Evolutionary conservation across 106 monocot genomes (phyloP), one percentile per base, ranked within the genome.

Genomic region (Allium fistulosum): DNA sequence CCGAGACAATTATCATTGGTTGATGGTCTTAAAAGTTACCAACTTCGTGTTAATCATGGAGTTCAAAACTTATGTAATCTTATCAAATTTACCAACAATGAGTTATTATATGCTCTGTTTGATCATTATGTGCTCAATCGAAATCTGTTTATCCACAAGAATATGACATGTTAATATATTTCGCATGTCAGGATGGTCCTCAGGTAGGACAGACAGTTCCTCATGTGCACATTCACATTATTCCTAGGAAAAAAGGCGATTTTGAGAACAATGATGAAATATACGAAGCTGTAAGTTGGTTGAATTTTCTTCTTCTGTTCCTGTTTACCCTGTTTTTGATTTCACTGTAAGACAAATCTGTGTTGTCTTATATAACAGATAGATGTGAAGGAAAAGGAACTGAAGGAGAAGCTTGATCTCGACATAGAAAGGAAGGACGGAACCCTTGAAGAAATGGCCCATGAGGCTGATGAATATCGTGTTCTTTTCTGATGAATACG

Each of bases 241-340:
- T 97, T n/a, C 97, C 92, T 2, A 80, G 96, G 71, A 97, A 85
- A 69, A 71, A 10, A 58, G 87, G 82, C 8, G 97, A 97, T 71
- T 97, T 92, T 79, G 84, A 92, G 77, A 87, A 86, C n/a, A 92
- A 92, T 76, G 92, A 97, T 90, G 86, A 97, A 71, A 89, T 92
- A 48, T 92, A 92, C 74, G 88, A 89, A 71, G 84, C 78, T 49
- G 92, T 97, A 74, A 72, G 89, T 69, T 70, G 11, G 11, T 49
- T 10, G 46, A 59, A 48, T 28, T 64, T n/a, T 46, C 16, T 13
- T 0, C 0, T 6, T 48, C 55, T 17, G 17, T 47, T 53, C 17
- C 18, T 68, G 15, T 49, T 10, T 15, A 7, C 1, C n/a, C 17
- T 50, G 10, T 0, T 46, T 65, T 65, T 48, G 16, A 55, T 63